phyloP scores from a whole-genome alignment of 225 moss, liverwort and hornwort species.

The Physcomitrellopsis africana region DNA sequence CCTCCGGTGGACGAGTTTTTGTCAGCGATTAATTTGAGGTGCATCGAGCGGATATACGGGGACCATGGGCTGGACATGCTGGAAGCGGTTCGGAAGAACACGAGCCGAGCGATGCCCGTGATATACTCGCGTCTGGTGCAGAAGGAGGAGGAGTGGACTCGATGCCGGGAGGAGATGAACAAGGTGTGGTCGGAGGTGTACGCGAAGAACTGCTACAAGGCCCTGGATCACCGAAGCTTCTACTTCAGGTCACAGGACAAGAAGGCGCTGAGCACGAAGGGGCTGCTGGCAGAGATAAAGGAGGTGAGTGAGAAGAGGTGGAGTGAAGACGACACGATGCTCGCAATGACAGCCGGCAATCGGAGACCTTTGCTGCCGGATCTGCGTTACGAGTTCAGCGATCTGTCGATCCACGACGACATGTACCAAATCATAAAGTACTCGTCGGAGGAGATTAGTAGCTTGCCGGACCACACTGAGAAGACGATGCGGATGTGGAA shows the following conservation, averaged over 20 bases:
- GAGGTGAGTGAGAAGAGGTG: constrained; percentile 76
- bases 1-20: constrained; percentile 63
- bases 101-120: constrained; percentile 61
- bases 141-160: constrained; percentile 83
- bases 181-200: constrained; percentile 93
- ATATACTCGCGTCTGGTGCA: constrained; percentile 66
- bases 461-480: constrained; percentile 50
- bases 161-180: constrained; percentile 78
- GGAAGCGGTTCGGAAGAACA: constrained; percentile 63
- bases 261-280: constrained; percentile 79
- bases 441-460: constrained; percentile 59
- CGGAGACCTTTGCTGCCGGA: constrained; percentile 63
- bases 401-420: constrained; percentile 73
- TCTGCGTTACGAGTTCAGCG: constrained; percentile 53
- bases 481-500: constrained; percentile 61
- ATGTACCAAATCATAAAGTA: constrained; percentile 70
- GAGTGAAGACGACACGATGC: constrained; percentile 70
- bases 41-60: constrained; percentile 87
- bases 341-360: constrained; percentile 63
- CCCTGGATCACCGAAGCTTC: constrained; percentile 87
- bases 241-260: constrained; percentile 94
- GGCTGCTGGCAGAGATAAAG: constrained; percentile 74
- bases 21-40: constrained; percentile 69
- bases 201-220: constrained; percentile 80
- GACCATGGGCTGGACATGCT: constrained; percentile 86